A percentile compares a stretch with the other conserved stretches of the same genome.
phyloP scores from a whole-genome alignment of 2,329 filamentous ascomycete genomes.

The Orbilia brochopaga region DNA sequence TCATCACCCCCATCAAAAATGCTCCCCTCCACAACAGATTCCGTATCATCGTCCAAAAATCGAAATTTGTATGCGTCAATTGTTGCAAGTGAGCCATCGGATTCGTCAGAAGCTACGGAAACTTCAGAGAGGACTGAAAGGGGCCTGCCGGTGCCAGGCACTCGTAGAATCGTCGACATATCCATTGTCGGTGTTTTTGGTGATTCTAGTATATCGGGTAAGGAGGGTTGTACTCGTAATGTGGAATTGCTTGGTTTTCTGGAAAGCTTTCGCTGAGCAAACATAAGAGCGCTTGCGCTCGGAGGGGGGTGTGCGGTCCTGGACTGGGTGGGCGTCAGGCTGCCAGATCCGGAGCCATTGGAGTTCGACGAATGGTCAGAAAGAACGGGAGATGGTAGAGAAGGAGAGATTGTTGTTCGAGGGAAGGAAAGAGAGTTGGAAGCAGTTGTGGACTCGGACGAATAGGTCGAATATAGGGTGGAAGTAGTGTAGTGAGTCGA shows the following conservation, averaged over 20 bases:
- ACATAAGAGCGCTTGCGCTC: constrained; percentile 44
- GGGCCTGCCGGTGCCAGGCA: constrained; percentile 23
- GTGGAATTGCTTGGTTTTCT: constrained; percentile 49
- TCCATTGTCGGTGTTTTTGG: constrained; percentile 47
- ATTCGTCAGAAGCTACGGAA: constrained; percentile 34
- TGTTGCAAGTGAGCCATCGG: constrained; percentile 41
- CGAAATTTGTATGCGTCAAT: constrained; percentile 49
- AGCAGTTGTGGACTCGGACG: constrained; percentile 26
- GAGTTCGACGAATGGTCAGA: constrained; percentile 47
- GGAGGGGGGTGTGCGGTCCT: constrained; percentile 11
- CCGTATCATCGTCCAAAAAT: constrained; percentile 44
- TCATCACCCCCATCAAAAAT: constrained; percentile 41
- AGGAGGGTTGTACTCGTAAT: constrained; percentile 40
- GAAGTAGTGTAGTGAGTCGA: constrained; percentile 42
- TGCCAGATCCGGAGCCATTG: constrained; percentile 46
- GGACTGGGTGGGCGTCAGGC: constrained; percentile 42
- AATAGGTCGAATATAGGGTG: constrained; percentile 44
- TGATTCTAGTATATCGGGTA: constrained; percentile 42
- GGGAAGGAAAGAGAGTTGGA: constrained; percentile 38
- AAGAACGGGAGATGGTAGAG: constrained; percentile 40
- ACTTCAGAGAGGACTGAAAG: constrained; percentile 45
- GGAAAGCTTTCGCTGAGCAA: constrained; percentile 48
- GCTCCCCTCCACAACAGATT: constrained; percentile 48
- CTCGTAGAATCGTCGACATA: constrained; percentile 18
- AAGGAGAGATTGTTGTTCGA: constrained; percentile 38